These are phyloP conservation scores for Vinca minor DNA, from an alignment of 257 asterid species.

Conservation along the genomic window DNA sequence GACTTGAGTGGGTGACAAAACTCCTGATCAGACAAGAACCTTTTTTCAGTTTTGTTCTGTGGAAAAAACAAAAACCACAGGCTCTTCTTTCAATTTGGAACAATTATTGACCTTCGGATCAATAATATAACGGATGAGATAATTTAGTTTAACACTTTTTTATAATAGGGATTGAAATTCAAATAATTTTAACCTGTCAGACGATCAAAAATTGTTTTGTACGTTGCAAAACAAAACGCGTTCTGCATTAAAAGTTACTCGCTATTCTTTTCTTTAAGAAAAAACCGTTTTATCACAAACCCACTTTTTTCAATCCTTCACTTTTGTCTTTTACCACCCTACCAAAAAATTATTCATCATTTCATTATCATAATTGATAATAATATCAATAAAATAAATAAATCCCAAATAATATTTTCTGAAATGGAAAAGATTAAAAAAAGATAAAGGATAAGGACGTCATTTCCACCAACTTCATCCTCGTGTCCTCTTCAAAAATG, in stretches of 20 bases:
- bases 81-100: too few species aligned
- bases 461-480: conserved; percentile 11
- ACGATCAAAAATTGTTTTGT: too few species aligned
- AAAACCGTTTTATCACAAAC: neutral
- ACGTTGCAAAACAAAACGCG: too few species aligned
- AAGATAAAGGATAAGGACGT: conserved; percentile 18
- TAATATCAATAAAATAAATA: neutral
- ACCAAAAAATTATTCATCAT: neutral
- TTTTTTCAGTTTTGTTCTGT: neutral
- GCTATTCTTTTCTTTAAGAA: neutral
- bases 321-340: conserved; percentile 14
- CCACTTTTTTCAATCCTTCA: conserved; percentile 9
- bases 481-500: conserved; percentile 13
- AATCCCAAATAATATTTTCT: neutral
- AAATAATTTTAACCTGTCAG: too few species aligned
- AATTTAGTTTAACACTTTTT: too few species aligned
- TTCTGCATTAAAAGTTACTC: too few species aligned
- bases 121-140: too few species aligned
- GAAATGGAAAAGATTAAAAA: neutral
- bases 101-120: too few species aligned
- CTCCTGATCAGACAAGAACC: neutral
- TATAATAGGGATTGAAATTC: too few species aligned
- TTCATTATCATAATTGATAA: too few species aligned
- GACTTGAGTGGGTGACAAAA: neutral
- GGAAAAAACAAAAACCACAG: neutral